These are phyloP conservation scores for Raphanus raphanistrum DNA, from an alignment of 345 rosid species.

Conservation along the genomic window DNA sequence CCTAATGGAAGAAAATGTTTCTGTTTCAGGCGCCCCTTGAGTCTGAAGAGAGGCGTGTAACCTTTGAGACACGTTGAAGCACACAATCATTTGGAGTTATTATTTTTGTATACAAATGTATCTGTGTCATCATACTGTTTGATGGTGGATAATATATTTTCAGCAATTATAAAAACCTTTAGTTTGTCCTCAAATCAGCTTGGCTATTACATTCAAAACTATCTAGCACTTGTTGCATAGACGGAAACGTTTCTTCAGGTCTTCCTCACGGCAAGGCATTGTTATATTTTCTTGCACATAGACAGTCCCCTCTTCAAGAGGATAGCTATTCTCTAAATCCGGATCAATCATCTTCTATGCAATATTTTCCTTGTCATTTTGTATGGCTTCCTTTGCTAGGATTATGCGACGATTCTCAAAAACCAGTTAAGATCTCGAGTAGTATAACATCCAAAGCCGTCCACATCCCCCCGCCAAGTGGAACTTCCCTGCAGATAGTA, in stretches of 20 bases:
- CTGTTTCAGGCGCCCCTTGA: conserved; percentile 25
- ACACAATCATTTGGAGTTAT: not conserved
- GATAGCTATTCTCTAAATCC: not conserved
- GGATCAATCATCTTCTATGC: too few relatives aligned
- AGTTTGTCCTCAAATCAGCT: not conserved
- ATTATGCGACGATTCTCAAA: not conserved
- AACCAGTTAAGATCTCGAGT: not conserved
- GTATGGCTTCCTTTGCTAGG: not conserved
- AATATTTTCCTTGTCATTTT: not conserved
- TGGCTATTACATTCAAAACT: not conserved
- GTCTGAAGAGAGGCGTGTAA: conserved; percentile 26
- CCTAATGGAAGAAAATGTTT: not conserved
- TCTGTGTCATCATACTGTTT: not conserved
- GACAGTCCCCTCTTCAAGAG: not conserved
- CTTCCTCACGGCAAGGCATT: not conserved
- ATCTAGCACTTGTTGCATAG: conserved; percentile 14
- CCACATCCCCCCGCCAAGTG: not conserved
- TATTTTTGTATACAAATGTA: conserved; percentile 13
- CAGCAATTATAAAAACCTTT: not conserved
- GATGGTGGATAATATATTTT: not conserved
- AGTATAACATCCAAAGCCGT: conserved; percentile 10
- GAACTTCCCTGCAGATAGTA: too few relatives aligned
- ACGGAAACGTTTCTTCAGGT: not conserved
- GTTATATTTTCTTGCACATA: not conserved
- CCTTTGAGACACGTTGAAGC: conserved; percentile 16